These are phyloP conservation scores for Saccharum spontaneum DNA, from an alignment of 176 grass and related monocot genomes.

Conservation along the genomic window DNA sequence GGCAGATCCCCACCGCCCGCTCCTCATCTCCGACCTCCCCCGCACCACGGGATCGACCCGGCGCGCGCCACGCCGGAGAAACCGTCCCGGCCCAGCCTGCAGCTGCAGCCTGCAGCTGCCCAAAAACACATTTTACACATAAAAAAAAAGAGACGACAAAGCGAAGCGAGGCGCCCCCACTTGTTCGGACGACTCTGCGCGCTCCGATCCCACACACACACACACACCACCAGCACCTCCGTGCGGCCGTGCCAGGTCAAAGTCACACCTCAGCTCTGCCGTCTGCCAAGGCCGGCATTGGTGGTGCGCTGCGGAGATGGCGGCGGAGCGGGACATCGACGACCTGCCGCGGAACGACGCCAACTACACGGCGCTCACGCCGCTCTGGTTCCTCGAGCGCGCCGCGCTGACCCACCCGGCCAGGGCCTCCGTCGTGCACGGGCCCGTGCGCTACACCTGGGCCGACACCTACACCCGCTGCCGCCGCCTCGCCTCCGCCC, in stretches of 20 bases:
- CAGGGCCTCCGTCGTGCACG: slow-evolving; percentile 69
- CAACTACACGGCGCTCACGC: slow-evolving; percentile 88
- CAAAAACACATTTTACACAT: background rate
- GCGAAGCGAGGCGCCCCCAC: background rate
- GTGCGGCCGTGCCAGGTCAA: slow-evolving; percentile 35
- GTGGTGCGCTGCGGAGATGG: slow-evolving; percentile 23
- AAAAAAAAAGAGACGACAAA: slow-evolving; percentile 26
- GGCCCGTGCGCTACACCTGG: slow-evolving; percentile 75
- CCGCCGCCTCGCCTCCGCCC: slow-evolving; percentile 88
- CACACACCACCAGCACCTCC: background rate
- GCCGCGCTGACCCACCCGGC: slow-evolving; percentile 76
- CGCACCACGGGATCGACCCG: background rate
- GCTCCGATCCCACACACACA: background rate
- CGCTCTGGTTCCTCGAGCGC: slow-evolving; percentile 95
- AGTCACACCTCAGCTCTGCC: background rate
- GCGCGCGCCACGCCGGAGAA: background rate
- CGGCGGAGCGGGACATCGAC: slow-evolving; percentile 85
- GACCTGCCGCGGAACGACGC: slow-evolving; percentile 79
- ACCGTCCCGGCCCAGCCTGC: background rate
- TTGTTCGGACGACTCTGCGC: background rate
- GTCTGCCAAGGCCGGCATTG: background rate
- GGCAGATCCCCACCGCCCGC: slow-evolving; percentile 21
- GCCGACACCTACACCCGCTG: slow-evolving; percentile 83
- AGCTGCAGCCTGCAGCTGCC: background rate
- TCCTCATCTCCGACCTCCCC: slow-evolving; percentile 3